These are phyloP conservation scores for Vitis amurensis DNA, from an alignment of 164 flowering plant genomes.

Conservation along the genomic window DNA sequence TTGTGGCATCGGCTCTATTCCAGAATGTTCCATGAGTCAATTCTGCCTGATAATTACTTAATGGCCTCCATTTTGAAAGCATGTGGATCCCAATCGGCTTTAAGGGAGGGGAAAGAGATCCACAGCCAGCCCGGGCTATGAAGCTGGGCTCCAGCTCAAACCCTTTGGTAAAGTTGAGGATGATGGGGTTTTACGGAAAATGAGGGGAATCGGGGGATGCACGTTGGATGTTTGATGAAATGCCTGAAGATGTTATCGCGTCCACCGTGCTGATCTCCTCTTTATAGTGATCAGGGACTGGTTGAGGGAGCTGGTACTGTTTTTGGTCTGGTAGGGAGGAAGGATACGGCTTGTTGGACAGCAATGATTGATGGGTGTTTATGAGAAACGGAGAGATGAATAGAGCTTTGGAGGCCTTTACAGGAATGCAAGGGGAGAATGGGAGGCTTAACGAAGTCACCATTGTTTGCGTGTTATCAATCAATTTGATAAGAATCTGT, in stretches of 20 bases:
- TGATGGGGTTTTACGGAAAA: slow-evolving; percentile 35
- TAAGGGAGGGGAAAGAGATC: too few species aligned
- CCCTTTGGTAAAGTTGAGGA: slow-evolving; percentile 22
- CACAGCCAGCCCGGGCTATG: too few species aligned
- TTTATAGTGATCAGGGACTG: slow-evolving; percentile 22
- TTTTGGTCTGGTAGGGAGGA: slow-evolving; percentile 13
- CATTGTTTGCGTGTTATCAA: slow-evolving; percentile 37
- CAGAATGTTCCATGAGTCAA: too few species aligned
- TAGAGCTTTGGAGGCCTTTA: slow-evolving; percentile 35
- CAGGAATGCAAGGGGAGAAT: slow-evolving; percentile 31
- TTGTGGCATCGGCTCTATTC: too few species aligned
- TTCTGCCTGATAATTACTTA: too few species aligned
- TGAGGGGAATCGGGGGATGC: slow-evolving; percentile 30
- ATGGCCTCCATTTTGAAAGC: too few species aligned
- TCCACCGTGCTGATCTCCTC: slow-evolving; percentile 31
- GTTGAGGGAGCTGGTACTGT: slow-evolving; percentile 20
- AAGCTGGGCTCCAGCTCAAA: not conserved
- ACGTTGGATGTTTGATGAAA: slow-evolving; percentile 22
- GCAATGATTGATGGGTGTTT: slow-evolving; percentile 44
- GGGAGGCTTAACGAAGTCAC: slow-evolving; percentile 43
- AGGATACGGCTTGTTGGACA: slow-evolving; percentile 48
- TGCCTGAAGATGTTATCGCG: slow-evolving; percentile 34
- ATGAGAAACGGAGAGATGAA: slow-evolving; percentile 32
- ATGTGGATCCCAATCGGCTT: too few species aligned
- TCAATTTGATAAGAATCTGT: too few species aligned